phyloP scores from a whole-genome alignment of 768 basidiomycete species.

The Boletus rubroflammeus region DNA sequence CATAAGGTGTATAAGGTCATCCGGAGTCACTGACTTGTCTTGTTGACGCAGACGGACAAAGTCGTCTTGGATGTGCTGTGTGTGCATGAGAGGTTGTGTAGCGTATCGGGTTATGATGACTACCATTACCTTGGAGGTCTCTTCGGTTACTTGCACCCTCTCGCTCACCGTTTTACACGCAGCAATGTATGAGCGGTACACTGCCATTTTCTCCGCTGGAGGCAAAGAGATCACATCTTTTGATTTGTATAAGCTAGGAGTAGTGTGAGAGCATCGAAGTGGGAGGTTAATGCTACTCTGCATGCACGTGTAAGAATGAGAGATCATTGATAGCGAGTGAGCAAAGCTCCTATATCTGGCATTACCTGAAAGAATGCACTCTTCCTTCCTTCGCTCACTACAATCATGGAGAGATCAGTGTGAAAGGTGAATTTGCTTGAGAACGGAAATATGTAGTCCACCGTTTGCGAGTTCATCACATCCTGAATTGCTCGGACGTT shows the following conservation, averaged over 20 bases:
- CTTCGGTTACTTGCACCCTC: conserved; percentile 49
- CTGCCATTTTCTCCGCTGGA: conserved; percentile 41
- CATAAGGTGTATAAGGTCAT: conserved; percentile 68
- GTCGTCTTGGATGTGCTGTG: conserved; percentile 71
- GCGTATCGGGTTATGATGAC: background rate
- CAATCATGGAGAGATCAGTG: conserved; percentile 66
- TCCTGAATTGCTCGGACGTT: conserved; percentile 66
- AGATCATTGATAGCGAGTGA: background rate
- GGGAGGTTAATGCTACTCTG: conserved; percentile 61
- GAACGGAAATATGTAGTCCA: conserved; percentile 76
- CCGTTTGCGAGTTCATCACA: conserved; percentile 57
- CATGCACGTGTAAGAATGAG: background rate
- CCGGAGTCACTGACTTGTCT: conserved; percentile 40
- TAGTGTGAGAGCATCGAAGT: conserved; percentile 34
- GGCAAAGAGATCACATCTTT: conserved; percentile 45
- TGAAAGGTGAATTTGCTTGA: conserved; percentile 62
- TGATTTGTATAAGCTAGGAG: conserved; percentile 47
- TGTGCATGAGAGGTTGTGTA: background rate
- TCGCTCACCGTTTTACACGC: conserved; percentile 51
- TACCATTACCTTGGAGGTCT: conserved; percentile 53
- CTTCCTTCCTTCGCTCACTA: conserved; percentile 60
- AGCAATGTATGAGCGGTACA: conserved; percentile 57
- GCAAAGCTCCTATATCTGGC: background rate
- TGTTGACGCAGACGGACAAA: conserved; percentile 51
- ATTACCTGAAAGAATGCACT: conserved; percentile 71